Evolutionary conservation across 495 filamentous ascomycete genomes (phyloP), one percentile per base, ranked within the genome.

Genomic region (Stereocaulon alpinum): DNA sequence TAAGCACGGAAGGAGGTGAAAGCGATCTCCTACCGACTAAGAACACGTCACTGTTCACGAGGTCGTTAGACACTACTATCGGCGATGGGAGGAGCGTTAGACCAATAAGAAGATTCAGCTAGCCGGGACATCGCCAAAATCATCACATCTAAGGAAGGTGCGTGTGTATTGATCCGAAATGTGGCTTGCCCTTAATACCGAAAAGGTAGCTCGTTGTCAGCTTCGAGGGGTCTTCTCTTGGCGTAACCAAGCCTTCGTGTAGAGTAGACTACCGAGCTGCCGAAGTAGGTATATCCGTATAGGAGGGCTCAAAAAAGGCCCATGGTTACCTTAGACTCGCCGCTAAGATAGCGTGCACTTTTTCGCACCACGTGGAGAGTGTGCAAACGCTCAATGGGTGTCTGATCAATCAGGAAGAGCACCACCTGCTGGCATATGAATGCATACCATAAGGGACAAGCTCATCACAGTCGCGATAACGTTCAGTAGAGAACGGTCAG

Each of bases 1-100:
- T 62, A 73, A 74, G 58, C 74, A 79, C 6, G 24, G 20, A 29
- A 14, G 11, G 18, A 29, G 40, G 27, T 14, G 15, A 30, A 14
- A 30, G 11, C 47, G 24, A 29, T 7, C 3, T 49, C 47, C 47
- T 24, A 2, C 15, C 10, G 47, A 49, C 47, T 7, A 32, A 49
- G 10, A 27, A 49, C 47, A 49, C 24, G n/a, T 49, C 47, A 30
- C 20, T 49, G 11, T 49, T 49, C 47, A 49, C 47, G 17, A 17
- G 24, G 22, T 24, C 20, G 2, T n/a, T 49, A 14, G 47, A 30
- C 17, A 20, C 47, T 24, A 24, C 47, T 30, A 11, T 49, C 12
- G 9, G 27, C 24, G 47, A n/a, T 49, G 47, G 47, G 24, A 30
- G 17, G n/a, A 30, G 24, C 47, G 24, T 3, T 49, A 49, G 47